Evolutionary conservation across 345 rosid species (phyloP), one percentile per base, ranked within the genome.

Genomic region (Mercurialis annua): DNA sequence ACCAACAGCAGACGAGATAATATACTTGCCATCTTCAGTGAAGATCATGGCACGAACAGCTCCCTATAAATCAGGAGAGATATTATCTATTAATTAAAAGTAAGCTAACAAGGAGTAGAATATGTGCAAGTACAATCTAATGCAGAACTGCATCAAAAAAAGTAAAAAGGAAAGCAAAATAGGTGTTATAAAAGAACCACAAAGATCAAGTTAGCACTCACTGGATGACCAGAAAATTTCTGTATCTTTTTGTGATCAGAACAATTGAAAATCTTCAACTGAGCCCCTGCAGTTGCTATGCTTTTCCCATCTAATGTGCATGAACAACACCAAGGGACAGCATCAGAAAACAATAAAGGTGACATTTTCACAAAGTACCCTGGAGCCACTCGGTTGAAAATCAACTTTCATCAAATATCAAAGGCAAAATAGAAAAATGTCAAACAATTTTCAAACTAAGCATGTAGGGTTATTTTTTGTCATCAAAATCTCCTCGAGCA

Each of bases 191-290:
- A 40, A 44, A 46, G 40, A 14, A 62, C 0, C 17, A 17, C 11
- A 40, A 62, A 23, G 51, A 46, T 48, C 9, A 43, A 4, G 43
- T 31, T 21, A 59, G 33, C 34, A 66, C 66, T 72, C 53, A 72
- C 70, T 27, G 98, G 96, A 75, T 91, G 98, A 68, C 97, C 98
- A 66, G 91, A 74, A 78, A 91, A 93, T 78, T 90, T 91, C 77
- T 91, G 96, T 43, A 83, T 80, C 76, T 89, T 93, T 72, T 86
- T 85, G 77, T 79, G 91, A 76, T 88, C 81, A 14, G 86, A 72
- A 78, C 92, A 89, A 76, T 77, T 79, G 46, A 71, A 85, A 83
- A 63, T 79, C 79, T 80, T 94, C 78, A 94, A 64, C 70, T 91
- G 92, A 30, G 88, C 84, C 71, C 96, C 85, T 29, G 99, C 97